Evolutionary conservation across 2,329 filamentous ascomycete species (phyloP).

Genomic region (Paecilomyces fulvus): DNA sequence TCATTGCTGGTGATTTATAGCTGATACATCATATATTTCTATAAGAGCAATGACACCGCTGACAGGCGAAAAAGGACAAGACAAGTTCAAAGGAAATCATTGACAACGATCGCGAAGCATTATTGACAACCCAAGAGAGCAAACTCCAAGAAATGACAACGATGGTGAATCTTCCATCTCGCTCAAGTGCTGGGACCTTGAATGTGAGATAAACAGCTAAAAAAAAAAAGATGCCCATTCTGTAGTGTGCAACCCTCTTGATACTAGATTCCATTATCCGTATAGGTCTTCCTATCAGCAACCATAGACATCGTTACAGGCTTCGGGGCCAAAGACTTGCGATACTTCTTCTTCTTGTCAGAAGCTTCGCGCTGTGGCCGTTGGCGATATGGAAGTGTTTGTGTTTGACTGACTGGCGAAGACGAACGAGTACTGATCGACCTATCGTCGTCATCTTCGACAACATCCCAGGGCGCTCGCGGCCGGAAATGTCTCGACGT

Average conservation of each 20-base stretch:
- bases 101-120: background rate
- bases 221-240: background rate
- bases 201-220: background rate
- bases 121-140: background rate
- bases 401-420: background rate
- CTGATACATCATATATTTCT: background rate
- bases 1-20: background rate
- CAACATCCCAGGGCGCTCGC: background rate
- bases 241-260: background rate
- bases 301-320: slow-evolving; percentile 29
- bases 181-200: background rate
- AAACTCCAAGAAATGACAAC: background rate
- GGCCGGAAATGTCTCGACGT: background rate
- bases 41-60: background rate
- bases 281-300: slow-evolving; percentile 28
- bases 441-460: background rate
- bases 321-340: slow-evolving; percentile 12
- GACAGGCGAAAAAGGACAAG: background rate
- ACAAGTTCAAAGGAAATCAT: background rate
- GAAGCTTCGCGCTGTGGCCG: background rate
- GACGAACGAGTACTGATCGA: background rate
- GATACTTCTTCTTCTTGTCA: slow-evolving; percentile 10
- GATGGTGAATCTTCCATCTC: background rate
- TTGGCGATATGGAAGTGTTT: background rate
- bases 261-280: slow-evolving; percentile 11